Evolutionary conservation across 345 rosid genomes (phyloP), one percentile per base, ranked within the genome.

Genomic region (Lenwebbia sp.): DNA sequence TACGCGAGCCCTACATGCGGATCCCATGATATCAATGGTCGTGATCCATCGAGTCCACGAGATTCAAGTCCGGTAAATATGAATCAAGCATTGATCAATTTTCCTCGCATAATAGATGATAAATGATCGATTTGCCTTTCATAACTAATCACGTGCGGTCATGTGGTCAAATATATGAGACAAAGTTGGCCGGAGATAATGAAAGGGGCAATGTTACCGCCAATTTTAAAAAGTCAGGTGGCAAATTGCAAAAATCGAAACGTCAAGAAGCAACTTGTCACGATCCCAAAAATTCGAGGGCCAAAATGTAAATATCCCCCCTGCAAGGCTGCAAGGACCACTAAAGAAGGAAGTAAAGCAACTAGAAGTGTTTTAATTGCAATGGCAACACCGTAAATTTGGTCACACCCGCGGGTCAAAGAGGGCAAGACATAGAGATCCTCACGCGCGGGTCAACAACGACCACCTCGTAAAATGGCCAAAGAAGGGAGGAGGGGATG

Each of bases 1-100:
- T 1, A 2, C 2, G 6, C 0, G 1, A 62, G 11, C 7, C 5
- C 0, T 62, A 7, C 0, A 28, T 14, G 1, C 6, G 33, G 3
- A 62, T 62, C 22, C 9, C 22, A 11, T 7, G 2, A 28, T 0
- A 28, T 28, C 0, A 0, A 13, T 5, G 1, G 0, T 14, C 0
- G 0, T 1, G 0, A 0, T 28, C 10, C 5, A 28, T 0, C 1
- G 5, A 14, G 1, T 14, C 19, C 40, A n/a, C 2, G 0, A 1
- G 19, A 1, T 14, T 13, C 2, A 2, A 21, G 6, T 65, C 3
- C 0, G 0, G 76, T 10, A 33, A 65, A 7, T 30, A 30, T 2
- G 0, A 6, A n/a, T n/a, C 19, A 13, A n/a, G 37, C 0, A 1
- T 60, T n/a, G 19, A 49, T 49, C 51, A 49, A 49, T 30, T 30